Conservation (phyloP, 345 rosid genomes). For the Dovyalis caffra region DNA sequence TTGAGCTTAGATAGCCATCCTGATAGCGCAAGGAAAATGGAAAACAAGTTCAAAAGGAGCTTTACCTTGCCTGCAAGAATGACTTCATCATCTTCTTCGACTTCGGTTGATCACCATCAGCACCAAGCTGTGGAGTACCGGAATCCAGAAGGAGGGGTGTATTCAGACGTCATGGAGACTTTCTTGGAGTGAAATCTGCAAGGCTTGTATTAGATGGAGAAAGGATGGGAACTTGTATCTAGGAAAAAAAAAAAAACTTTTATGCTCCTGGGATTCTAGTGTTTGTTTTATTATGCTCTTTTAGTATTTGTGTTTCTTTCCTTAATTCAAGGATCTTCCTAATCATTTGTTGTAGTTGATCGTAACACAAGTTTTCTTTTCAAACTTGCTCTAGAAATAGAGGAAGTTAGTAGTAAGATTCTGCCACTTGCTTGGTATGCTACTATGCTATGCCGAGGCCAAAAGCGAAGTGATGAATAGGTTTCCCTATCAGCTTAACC, state of each 20-base stretch:
- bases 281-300: constrained; percentile 20
- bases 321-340: constrained; percentile 9
- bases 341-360: constrained; percentile 32
- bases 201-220: neutral
- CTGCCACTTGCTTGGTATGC: neutral
- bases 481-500: neutral
- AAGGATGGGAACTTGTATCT: constrained; percentile 23
- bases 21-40: constrained; percentile 43
- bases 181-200: constrained; percentile 60
- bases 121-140: constrained; percentile 48
- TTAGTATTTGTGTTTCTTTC: constrained; percentile 8
- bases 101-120: constrained; percentile 57
- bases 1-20: constrained; percentile 73
- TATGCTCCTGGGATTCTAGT: constrained; percentile 9
- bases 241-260: constrained; percentile 10
- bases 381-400: neutral
- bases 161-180: constrained; percentile 70
- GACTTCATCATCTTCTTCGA: constrained; percentile 66
- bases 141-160: constrained; percentile 61
- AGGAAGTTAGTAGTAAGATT: neutral
- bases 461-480: neutral
- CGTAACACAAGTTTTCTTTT: constrained; percentile 13
- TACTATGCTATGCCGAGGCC: neutral
- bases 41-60: constrained; percentile 76
- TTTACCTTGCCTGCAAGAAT: constrained; percentile 72